These are phyloP conservation scores for Puccinia triticina DNA, from an alignment of 1,284 basidiomycete species.

Conservation along the genomic window DNA sequence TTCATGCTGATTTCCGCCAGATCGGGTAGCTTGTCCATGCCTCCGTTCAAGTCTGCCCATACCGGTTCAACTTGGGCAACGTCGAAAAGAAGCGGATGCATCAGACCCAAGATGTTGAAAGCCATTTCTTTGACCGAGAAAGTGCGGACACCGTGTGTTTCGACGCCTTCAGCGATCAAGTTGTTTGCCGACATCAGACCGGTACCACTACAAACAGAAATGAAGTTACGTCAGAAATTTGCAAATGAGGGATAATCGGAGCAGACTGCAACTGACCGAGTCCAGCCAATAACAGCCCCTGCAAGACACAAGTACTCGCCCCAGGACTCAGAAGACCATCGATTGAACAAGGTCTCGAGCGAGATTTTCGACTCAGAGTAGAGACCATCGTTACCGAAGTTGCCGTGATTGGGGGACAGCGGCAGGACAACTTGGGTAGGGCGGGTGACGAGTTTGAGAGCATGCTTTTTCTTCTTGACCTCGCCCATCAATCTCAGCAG, in stretches of 20 bases:
- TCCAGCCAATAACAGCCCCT: slow-evolving; percentile 92
- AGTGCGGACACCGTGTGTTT: slow-evolving; percentile 89
- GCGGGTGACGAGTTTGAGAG: slow-evolving; percentile 90
- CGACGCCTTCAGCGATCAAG: slow-evolving; percentile 89
- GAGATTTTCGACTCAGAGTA: slow-evolving; percentile 99
- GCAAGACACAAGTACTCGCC: slow-evolving; percentile 97
- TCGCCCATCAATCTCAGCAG: slow-evolving; percentile 91
- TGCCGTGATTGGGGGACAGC: slow-evolving; percentile 94
- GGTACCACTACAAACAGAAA: slow-evolving; percentile 88
- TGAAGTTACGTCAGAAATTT: slow-evolving; percentile 54
- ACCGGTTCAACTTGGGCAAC: slow-evolving; percentile 99
- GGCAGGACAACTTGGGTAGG: slow-evolving; percentile 97
- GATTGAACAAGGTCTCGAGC: slow-evolving; percentile 94
- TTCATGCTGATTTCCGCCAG: slow-evolving; percentile 86
- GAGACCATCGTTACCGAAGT: slow-evolving; percentile 95
- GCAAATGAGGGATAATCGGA: background rate
- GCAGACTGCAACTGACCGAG: slow-evolving; percentile 62
- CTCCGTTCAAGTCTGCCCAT: slow-evolving; percentile 95
- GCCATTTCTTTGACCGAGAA: slow-evolving; percentile 99
- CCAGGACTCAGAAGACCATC: slow-evolving; percentile 98
- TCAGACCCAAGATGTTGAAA: slow-evolving; percentile 94
- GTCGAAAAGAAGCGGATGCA: slow-evolving; percentile 99
- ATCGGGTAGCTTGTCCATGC: slow-evolving; percentile 94
- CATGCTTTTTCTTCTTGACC: slow-evolving; percentile 97
- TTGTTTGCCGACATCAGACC: slow-evolving; percentile 95